Conservation (phyloP, 2,329 filamentous ascomycete genomes). For the Huntiella savannae region DNA sequence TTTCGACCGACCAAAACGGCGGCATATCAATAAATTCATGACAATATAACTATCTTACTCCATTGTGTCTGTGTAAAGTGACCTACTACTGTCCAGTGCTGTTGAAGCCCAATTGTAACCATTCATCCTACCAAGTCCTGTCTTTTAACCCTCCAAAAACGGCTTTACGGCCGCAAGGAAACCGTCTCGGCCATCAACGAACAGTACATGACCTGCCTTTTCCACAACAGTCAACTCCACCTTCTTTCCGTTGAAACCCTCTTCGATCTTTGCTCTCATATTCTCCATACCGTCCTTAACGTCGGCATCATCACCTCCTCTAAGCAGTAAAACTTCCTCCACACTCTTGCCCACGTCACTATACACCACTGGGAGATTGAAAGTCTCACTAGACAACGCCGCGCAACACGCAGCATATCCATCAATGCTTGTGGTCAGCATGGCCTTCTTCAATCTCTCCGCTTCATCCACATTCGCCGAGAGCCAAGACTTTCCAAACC, state of each 20-base stretch:
- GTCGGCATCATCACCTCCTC: slow-evolving; percentile 24
- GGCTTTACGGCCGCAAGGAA: slow-evolving; percentile 16
- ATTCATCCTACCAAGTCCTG: background rate
- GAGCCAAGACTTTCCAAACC: slow-evolving; percentile 23
- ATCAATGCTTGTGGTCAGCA: slow-evolving; percentile 21
- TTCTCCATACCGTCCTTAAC: slow-evolving; percentile 21
- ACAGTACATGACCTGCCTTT: slow-evolving; percentile 21
- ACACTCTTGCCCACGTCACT: slow-evolving; percentile 18
- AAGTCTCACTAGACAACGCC: slow-evolving; percentile 20
- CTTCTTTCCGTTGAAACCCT: slow-evolving; percentile 16
- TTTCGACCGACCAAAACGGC: background rate
- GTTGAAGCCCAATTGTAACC: background rate
- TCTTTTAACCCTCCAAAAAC: slow-evolving; percentile 13
- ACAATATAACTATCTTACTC: too few species aligned
- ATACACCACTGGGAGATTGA: slow-evolving; percentile 22
- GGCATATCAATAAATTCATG: background rate
- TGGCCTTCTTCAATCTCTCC: slow-evolving; percentile 18
- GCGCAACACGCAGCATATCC: slow-evolving; percentile 24
- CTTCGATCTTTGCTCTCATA: slow-evolving; percentile 20
- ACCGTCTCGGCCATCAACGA: slow-evolving; percentile 20
- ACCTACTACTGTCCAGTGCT: background rate
- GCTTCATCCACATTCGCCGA: slow-evolving; percentile 19
- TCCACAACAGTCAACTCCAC: slow-evolving; percentile 20
- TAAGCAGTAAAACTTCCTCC: slow-evolving; percentile 20
- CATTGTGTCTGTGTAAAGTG: too few species aligned